phyloP scores from a whole-genome alignment of 179 eudicot species.

The Amaranthus tricolor region DNA sequence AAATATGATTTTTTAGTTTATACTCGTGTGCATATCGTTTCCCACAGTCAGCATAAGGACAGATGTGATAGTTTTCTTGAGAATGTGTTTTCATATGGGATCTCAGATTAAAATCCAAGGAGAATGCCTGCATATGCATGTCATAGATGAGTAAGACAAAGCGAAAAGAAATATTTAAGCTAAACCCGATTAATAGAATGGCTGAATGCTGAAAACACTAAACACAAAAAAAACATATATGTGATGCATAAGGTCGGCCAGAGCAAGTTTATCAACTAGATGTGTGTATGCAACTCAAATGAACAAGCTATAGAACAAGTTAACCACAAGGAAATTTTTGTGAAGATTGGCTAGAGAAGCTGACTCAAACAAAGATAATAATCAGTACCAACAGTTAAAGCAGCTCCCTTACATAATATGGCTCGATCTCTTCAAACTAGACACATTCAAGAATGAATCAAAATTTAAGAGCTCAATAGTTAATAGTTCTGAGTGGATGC shows the following conservation, averaged over 20 bases:
- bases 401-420: background rate
- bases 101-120: constrained; percentile 96
- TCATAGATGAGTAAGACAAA: constrained; percentile 1
- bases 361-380: background rate
- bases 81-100: constrained; percentile 99
- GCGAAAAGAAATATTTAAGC: background rate
- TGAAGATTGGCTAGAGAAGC: background rate
- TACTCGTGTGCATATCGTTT: constrained; percentile 98
- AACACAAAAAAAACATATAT: background rate
- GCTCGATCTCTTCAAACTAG: background rate
- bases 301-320: background rate
- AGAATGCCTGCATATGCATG: constrained; percentile 76
- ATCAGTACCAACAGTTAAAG: background rate
- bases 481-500: background rate
- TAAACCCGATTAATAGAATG: background rate
- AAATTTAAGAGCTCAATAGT: background rate
- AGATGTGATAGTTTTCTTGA: constrained; percentile 92
- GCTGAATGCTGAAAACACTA: background rate
- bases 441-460: background rate
- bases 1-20: constrained; percentile 87
- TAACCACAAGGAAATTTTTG: background rate
- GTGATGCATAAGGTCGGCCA: background rate
- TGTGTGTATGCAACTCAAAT: background rate
- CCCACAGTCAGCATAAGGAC: constrained; percentile 90
- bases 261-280: background rate